These are phyloP conservation scores for Microcyclospora tardicrescens DNA, from an alignment of 2,329 filamentous ascomycete genomes.

Conservation along the genomic window DNA sequence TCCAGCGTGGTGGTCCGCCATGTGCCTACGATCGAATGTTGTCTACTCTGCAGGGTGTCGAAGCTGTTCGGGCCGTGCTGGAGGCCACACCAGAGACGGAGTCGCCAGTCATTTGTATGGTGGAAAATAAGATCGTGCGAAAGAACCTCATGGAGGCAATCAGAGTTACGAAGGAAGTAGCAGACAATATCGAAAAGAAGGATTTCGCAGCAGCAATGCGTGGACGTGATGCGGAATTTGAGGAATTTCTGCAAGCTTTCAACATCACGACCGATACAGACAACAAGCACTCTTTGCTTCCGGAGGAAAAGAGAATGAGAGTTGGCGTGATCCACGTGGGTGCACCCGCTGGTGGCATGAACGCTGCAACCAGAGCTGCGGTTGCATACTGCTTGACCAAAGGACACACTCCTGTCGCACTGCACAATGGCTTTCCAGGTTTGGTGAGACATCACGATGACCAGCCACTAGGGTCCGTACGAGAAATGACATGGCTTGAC, in stretches of 20 bases:
- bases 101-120: constrained; percentile 90
- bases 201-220: constrained; percentile 81
- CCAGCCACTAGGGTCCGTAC: constrained; percentile 66
- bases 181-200: constrained; percentile 66
- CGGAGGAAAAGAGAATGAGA: constrained; percentile 69
- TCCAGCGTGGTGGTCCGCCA: constrained; percentile 87
- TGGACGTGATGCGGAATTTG: constrained; percentile 83
- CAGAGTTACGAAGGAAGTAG: constrained; percentile 68
- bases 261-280: constrained; percentile 79
- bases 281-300: constrained; percentile 54
- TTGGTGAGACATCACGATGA: constrained; percentile 84
- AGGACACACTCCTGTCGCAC: constrained; percentile 83
- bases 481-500: constrained; percentile 81
- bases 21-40: constrained; percentile 93
- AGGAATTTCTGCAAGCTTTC: constrained; percentile 82
- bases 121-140: constrained; percentile 92
- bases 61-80: constrained; percentile 83
- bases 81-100: constrained; percentile 80
- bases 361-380: constrained; percentile 83
- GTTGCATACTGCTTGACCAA: constrained; percentile 85
- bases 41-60: constrained; percentile 82
- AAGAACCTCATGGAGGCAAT: constrained; percentile 86
- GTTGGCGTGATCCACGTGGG: constrained; percentile 96
- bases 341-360: constrained; percentile 95
- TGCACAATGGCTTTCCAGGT: constrained; percentile 94